Evolutionary conservation across 192 early-diverging fungal species (phyloP).

Genomic region (Geosiphon pyriformis): DNA sequence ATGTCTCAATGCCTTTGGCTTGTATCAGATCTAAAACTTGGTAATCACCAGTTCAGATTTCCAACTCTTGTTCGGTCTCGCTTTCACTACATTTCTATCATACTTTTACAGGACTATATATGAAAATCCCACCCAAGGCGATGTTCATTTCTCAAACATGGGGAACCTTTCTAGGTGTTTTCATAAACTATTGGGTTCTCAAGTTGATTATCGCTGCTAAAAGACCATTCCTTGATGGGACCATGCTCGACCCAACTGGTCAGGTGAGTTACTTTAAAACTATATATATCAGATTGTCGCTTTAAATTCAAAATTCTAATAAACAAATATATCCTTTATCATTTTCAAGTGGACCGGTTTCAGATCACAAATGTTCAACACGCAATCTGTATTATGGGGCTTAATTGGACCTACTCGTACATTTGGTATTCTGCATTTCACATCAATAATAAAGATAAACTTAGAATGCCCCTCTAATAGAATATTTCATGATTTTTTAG

Average conservation of each 20-base stretch:
- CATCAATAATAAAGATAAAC: conserved; percentile 35
- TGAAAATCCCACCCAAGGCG: conserved; percentile 62
- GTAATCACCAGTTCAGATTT: conserved; percentile 29
- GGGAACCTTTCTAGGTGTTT: conserved; percentile 43
- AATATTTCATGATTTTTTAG: background rate
- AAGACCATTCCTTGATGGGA: conserved; percentile 9
- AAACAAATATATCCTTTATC: background rate
- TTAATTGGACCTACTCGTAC: conserved; percentile 50
- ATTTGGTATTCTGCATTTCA: conserved; percentile 45
- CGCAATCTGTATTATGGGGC: conserved; percentile 59
- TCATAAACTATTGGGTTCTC: conserved; percentile 33
- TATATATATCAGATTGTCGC: too few species aligned
- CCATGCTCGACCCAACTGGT: conserved; percentile 6
- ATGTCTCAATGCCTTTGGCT: conserved; percentile 73
- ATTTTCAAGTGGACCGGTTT: background rate
- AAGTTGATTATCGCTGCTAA: conserved; percentile 19
- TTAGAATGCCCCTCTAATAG: conserved; percentile 25
- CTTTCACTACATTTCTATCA: background rate
- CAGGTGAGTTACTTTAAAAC: background rate
- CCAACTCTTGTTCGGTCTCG: too few species aligned
- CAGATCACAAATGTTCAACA: conserved; percentile 25
- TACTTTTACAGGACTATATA: conserved; percentile 33
- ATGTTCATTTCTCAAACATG: conserved; percentile 59
- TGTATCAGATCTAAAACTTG: conserved; percentile 66
- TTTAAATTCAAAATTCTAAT: background rate